These are phyloP conservation scores for Plasmodium gallinaceum DNA, from an alignment of 169 alveolate species.

Conservation along the genomic window DNA sequence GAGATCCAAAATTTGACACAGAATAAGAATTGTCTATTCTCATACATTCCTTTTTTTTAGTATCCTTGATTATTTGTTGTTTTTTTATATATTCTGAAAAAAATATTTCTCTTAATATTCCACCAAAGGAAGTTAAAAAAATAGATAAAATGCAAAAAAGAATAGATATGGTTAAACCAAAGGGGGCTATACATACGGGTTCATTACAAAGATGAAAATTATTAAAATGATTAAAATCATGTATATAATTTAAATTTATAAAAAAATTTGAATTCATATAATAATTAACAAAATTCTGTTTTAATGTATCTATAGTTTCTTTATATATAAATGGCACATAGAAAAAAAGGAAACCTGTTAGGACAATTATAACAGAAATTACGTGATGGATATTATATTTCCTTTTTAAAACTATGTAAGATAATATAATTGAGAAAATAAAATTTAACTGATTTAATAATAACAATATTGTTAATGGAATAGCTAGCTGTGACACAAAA, in stretches of 20 bases:
- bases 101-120: conserved; percentile 60
- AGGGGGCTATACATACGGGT: conserved; percentile 17
- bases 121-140: conserved; percentile 63
- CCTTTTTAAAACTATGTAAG: conserved; percentile 51
- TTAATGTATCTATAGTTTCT: conserved; percentile 7
- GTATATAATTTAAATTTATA: conserved; percentile 15
- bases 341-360: conserved; percentile 55
- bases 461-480: conserved; percentile 60
- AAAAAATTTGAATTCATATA: conserved; percentile 22
- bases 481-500: conserved; percentile 73
- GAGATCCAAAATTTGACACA: not conserved
- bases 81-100: conserved; percentile 40
- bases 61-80: not conserved
- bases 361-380: conserved; percentile 44
- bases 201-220: not conserved
- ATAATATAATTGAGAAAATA: conserved; percentile 67
- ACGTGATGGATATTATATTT: conserved; percentile 55
- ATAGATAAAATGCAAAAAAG: conserved; percentile 55
- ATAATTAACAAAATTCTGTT: conserved; percentile 21
- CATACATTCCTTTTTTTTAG: not conserved
- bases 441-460: conserved; percentile 64
- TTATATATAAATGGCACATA: conserved; percentile 58
- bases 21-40: not conserved
- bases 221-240: not conserved
- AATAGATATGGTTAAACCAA: conserved; percentile 36